Base-by-base conservation (phyloP, 2,329 filamentous ascomycete species). In the Chalaropsis thielavioides region DNA sequence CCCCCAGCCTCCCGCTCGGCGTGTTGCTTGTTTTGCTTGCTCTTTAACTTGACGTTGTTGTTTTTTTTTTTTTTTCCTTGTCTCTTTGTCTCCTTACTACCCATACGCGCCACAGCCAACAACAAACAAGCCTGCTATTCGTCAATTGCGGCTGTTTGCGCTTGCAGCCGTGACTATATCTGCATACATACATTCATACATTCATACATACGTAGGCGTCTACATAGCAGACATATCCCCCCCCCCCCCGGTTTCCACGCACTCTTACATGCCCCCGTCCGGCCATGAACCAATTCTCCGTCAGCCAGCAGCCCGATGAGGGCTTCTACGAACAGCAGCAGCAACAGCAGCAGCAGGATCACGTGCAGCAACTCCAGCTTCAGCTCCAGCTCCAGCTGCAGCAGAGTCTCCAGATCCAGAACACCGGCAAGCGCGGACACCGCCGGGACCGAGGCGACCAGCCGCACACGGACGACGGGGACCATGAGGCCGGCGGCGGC, bases 261-360 rank as follows among this genome's bases (percentile, higher is more conserved):
- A n/a, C n/a, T n/a, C n/a, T n/a, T n/a, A n/a, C n/a, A n/a, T n/a
- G n/a, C n/a, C n/a, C n/a, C n/a, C n/a, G 11, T 44, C 41, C 41
- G 13, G 41, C 41, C 41, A 44, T 44, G 41, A 44, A 44, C 41
- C 41, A 13, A 3, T 44, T 44, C 41, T 44, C 41, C 41, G 15
- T n/a, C 13, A 11, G 41, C 41, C 64, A 62, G 22, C 64, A 66
- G 44, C 60, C 64, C 22, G 64, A 66, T 27, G 64, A 66, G 60
- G 64, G 64, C 31, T 66, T 63, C 64, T 66, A 59, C 43, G 64
- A 66, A 13, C 44, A 54, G 15, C 60, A 46, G 61, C 60, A 61
- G 43, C 58, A 62, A 22, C 56, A 60, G 56, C 56, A 60, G 15
- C 58, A 60, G 15, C 41, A 46, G 19, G 60, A 17, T 22, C 60